A percentile compares a stretch with the other conserved stretches of the same genome.
Evolutionary conservation across 345 rosid genomes (phyloP).

Genomic region (Populus deltoides): DNA sequence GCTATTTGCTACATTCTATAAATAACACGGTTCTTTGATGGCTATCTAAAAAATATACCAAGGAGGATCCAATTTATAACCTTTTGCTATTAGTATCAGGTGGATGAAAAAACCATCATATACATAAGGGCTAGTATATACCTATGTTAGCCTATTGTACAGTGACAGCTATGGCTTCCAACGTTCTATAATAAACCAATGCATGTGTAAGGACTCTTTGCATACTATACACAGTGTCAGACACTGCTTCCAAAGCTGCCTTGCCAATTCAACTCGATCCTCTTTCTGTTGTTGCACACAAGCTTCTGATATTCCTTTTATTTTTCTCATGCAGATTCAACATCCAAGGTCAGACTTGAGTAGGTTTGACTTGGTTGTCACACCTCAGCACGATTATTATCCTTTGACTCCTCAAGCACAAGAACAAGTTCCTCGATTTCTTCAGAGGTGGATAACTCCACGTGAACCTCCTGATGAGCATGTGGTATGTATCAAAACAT

Average conservation of each 20-base stretch:
- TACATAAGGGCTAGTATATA: neutral
- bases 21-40: neutral
- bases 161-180: neutral
- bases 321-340: constrained; percentile 60
- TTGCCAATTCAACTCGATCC: neutral
- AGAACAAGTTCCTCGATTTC: constrained; percentile 70
- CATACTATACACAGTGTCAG: neutral
- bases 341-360: constrained; percentile 84
- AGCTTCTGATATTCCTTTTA: neutral
- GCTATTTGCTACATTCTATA: neutral
- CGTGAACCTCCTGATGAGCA: constrained; percentile 68
- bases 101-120: neutral
- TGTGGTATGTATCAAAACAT: constrained; percentile 49
- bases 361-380: constrained; percentile 92
- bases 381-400: constrained; percentile 91
- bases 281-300: neutral
- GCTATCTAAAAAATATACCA: neutral
- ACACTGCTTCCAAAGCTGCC: neutral
- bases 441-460: constrained; percentile 80
- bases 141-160: neutral
- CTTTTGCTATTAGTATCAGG: neutral
- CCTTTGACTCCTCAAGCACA: constrained; percentile 76
- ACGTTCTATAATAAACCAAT: neutral
- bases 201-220: too few relatives aligned
- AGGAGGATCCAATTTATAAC: neutral